phyloP scores from a whole-genome alignment of 257 asterid species.

The Gentiana macrophylla region DNA sequence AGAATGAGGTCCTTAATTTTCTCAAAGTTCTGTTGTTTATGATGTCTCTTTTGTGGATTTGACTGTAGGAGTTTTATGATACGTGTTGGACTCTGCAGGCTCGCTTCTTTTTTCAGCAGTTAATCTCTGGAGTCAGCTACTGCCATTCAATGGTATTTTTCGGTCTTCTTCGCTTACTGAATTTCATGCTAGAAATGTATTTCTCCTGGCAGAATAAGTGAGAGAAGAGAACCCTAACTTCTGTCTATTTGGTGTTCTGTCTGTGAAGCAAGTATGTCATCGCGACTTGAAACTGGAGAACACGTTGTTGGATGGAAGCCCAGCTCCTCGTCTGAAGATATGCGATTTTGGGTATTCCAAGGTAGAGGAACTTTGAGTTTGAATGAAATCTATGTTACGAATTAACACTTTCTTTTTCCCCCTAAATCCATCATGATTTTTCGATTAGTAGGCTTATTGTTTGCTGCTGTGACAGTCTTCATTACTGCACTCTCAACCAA shows the following conservation, averaged over 20 bases:
- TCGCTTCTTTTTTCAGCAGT: constrained; percentile 86
- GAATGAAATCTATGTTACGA: neutral
- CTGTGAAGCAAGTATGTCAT: constrained; percentile 72
- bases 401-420: too few species aligned
- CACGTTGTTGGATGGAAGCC: constrained; percentile 80
- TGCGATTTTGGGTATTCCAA: constrained; percentile 91
- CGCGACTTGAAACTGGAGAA: constrained; percentile 83
- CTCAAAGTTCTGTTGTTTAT: neutral
- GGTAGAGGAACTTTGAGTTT: constrained; percentile 23
- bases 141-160: constrained; percentile 68
- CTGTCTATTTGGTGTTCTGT: constrained; percentile 12
- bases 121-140: constrained; percentile 92
- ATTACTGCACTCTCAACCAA: constrained; percentile 79
- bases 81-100: constrained; percentile 35
- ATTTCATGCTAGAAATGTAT: neutral
- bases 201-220: too few species aligned
- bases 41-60: neutral
- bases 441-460: too few species aligned
- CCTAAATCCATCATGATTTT: too few species aligned
- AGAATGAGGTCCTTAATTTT: constrained; percentile 55
- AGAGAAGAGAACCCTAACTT: neutral
- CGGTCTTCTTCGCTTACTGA: constrained; percentile 4
- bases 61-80: neutral
- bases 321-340: constrained; percentile 77
- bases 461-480: constrained; percentile 40